These are phyloP conservation scores for Urochloa ruziziensis DNA, from an alignment of 176 grass and related monocot genomes.

Conservation along the genomic window DNA sequence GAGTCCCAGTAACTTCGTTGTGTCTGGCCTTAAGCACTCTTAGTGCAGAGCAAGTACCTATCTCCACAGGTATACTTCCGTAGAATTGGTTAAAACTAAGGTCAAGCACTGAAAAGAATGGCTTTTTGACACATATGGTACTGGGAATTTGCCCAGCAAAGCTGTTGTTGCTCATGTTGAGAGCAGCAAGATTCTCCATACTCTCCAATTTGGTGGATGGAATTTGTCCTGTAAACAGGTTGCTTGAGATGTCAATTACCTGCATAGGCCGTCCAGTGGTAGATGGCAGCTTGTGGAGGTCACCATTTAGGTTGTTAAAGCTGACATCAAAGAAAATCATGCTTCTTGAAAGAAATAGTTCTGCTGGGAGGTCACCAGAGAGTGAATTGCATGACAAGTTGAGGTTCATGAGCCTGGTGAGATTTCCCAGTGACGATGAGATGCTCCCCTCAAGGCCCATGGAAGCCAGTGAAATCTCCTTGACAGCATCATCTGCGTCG, in stretches of 20 bases:
- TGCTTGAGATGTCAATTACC: conserved; percentile 41
- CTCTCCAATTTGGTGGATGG: not conserved
- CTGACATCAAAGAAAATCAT: conserved; percentile 4
- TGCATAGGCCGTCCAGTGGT: not conserved
- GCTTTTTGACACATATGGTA: not conserved
- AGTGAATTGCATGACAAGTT: conserved; percentile 28
- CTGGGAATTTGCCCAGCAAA: conserved; percentile 11
- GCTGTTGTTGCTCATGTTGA: conserved; percentile 39
- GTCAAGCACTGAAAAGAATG: conserved; percentile 2
- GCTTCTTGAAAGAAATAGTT: not conserved
- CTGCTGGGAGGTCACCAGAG: not conserved
- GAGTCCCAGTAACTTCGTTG: not conserved
- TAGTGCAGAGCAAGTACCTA: conserved; percentile 7
- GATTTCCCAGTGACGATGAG: conserved; percentile 11
- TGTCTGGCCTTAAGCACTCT: conserved; percentile 4
- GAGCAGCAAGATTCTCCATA: not conserved
- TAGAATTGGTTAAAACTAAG: conserved; percentile 24
- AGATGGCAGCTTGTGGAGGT: not conserved
- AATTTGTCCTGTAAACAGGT: conserved; percentile 8
- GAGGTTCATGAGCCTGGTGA: not conserved
- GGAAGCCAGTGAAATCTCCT: conserved; percentile 4
- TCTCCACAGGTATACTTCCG: not conserved
- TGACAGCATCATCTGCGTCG: not conserved
- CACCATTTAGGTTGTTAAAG: conserved; percentile 18
- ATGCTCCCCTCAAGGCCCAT: conserved; percentile 17